These are phyloP conservation scores for Rugosomyces carneus DNA, from an alignment of 1,284 basidiomycete species.

Conservation along the genomic window DNA sequence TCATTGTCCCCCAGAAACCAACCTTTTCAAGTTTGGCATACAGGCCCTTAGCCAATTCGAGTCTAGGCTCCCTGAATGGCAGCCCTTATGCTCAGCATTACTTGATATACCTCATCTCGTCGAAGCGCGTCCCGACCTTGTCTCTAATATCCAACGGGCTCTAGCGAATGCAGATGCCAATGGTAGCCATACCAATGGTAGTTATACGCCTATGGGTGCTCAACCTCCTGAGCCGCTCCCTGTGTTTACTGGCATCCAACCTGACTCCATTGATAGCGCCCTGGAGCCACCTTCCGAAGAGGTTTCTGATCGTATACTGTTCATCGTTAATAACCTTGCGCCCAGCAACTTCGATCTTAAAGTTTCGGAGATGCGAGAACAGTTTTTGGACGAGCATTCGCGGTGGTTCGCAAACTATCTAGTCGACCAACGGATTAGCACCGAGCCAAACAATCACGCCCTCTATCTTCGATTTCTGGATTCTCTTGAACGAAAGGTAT, in stretches of 20 bases:
- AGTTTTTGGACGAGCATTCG: slow-evolving; percentile 78
- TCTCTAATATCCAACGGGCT: slow-evolving; percentile 66
- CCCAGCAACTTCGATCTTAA: slow-evolving; percentile 91
- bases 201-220: slow-evolving; percentile 23
- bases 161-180: slow-evolving; percentile 49
- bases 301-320: slow-evolving; percentile 90
- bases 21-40: slow-evolving; percentile 94
- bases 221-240: slow-evolving; percentile 39
- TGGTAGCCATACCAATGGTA: slow-evolving; percentile 33
- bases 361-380: slow-evolving; percentile 73
- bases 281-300: slow-evolving; percentile 78
- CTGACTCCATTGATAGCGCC: slow-evolving; percentile 56
- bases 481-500: slow-evolving; percentile 58
- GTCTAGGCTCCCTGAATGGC: slow-evolving; percentile 87
- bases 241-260: slow-evolving; percentile 70
- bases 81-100: slow-evolving; percentile 86
- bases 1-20: slow-evolving; percentile 84
- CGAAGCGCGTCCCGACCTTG: slow-evolving; percentile 86
- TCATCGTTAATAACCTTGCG: slow-evolving; percentile 98
- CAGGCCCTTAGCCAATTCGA: slow-evolving; percentile 90
- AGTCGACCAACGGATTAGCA: slow-evolving; percentile 92
- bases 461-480: slow-evolving; percentile 94
- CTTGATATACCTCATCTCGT: slow-evolving; percentile 84
- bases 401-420: slow-evolving; percentile 98
- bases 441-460: slow-evolving; percentile 96